Percentiles rank a stretch among this genome's conserved stretches.
phyloP scores from a whole-genome alignment of 2,329 filamentous ascomycete species.

The Talaromyces funiculosus region DNA sequence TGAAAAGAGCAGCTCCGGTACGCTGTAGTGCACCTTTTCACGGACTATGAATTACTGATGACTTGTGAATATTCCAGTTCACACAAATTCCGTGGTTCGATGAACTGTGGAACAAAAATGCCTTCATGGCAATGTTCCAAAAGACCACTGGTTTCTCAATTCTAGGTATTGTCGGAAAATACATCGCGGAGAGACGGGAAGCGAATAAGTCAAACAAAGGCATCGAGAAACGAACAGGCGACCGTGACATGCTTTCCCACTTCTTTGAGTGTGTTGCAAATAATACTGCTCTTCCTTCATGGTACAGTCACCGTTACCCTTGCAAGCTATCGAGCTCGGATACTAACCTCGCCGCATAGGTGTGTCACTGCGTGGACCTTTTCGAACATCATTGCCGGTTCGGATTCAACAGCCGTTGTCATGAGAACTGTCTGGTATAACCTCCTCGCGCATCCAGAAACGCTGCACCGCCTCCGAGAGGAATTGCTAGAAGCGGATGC shows the following conservation, averaged over 20 bases:
- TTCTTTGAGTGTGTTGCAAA: background rate
- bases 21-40: background rate
- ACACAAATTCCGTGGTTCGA: conserved; percentile 27
- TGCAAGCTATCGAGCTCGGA: background rate
- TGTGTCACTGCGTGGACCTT: conserved; percentile 26
- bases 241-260: background rate
- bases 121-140: conserved; percentile 12
- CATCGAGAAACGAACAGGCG: background rate
- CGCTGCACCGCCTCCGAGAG: background rate
- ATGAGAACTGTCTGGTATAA: conserved; percentile 24
- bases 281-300: background rate
- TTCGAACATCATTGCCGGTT: conserved; percentile 29
- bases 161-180: background rate
- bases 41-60: background rate
- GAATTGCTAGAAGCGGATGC: background rate
- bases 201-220: background rate
- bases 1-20: conserved; percentile 20
- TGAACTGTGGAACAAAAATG: conserved; percentile 19
- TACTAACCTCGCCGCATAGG: conserved; percentile 15
- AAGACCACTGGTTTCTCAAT: background rate
- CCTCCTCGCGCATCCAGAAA: conserved; percentile 20
- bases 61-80: conserved; percentile 16
- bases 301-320: background rate
- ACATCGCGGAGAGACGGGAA: background rate
- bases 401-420: conserved; percentile 23